These are phyloP conservation scores for Backusella psychrophila DNA, from an alignment of 192 early-diverging fungal genomes.

Conservation along the genomic window DNA sequence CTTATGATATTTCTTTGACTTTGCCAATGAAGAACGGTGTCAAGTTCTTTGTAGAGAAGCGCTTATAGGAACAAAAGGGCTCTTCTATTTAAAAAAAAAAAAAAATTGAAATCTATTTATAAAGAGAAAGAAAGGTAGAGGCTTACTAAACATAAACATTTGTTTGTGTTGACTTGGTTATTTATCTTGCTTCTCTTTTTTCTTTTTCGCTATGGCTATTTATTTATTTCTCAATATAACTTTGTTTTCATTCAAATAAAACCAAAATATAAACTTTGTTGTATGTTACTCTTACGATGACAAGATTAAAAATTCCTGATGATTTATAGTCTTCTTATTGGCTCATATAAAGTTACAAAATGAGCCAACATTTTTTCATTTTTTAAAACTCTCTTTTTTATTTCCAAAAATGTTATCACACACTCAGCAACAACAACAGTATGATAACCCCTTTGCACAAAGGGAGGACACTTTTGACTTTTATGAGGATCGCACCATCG, in stretches of 20 bases:
- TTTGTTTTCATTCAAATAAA: too few relatives aligned
- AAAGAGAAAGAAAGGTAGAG: too few relatives aligned
- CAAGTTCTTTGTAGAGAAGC: conserved; percentile 21
- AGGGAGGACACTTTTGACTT: conserved; percentile 2
- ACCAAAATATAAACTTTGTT: too few relatives aligned
- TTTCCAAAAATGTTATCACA: conserved; percentile 10
- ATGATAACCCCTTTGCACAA: conserved; percentile 33
- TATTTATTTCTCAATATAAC: too few relatives aligned
- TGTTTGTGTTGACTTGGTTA: too few relatives aligned
- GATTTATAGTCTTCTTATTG: not conserved
- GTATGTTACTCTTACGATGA: too few relatives aligned
- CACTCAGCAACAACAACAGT: conserved; percentile 10
- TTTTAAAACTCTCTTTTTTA: not conserved
- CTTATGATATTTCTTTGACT: conserved; percentile 17
- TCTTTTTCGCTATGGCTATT: too few relatives aligned
- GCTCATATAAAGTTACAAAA: not conserved
- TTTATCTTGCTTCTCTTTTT: too few relatives aligned
- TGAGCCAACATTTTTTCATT: not conserved
- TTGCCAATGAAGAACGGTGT: conserved; percentile 30
- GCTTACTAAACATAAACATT: too few relatives aligned
- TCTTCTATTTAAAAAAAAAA: too few relatives aligned
- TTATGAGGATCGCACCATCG: conserved; percentile 15
- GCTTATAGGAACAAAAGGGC: not conserved
- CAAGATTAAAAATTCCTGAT: not conserved
- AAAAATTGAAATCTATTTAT: too few relatives aligned